phyloP scores from a whole-genome alignment of 805 yeast genomes.

The Zygosaccharomyces siamensis region DNA sequence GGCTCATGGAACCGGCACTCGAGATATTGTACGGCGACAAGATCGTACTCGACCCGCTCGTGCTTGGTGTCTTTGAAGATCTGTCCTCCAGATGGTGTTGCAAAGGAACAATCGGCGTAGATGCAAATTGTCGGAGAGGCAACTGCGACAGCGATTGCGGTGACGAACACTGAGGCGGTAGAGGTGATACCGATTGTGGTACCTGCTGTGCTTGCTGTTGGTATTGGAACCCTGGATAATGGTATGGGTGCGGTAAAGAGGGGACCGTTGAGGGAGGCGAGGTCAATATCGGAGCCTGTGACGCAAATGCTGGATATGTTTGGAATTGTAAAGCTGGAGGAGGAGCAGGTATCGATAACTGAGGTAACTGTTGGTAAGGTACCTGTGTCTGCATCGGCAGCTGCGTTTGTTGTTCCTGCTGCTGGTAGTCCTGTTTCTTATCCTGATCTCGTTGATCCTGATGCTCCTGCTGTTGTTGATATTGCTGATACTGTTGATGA shows the following conservation, averaged over 20 bases:
- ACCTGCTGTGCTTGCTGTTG: slow-evolving; percentile 6
- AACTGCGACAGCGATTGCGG: slow-evolving; percentile 8
- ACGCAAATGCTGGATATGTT: neutral
- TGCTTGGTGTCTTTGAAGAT: neutral
- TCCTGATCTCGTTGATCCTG: neutral
- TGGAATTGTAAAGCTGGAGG: neutral
- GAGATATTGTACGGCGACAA: neutral
- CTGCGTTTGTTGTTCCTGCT: neutral
- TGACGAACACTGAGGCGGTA: slow-evolving; percentile 8
- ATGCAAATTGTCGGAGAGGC: slow-evolving; percentile 13
- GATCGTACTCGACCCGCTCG: neutral
- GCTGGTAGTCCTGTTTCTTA: neutral
- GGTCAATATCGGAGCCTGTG: slow-evolving; percentile 1
- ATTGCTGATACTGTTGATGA: slow-evolving; percentile 5
- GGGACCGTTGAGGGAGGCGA: neutral
- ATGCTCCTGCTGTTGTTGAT: slow-evolving; percentile 6
- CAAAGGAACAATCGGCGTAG: slow-evolving; percentile 8
- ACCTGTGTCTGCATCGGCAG: slow-evolving; percentile 12
- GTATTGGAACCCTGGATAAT: slow-evolving; percentile 15
- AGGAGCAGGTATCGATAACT: neutral
- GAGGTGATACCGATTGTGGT: slow-evolving; percentile 1
- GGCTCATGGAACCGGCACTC: neutral
- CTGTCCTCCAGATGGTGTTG: neutral
- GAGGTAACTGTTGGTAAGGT: slow-evolving; percentile 5
- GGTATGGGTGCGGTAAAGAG: slow-evolving; percentile 8